Conservation (phyloP, 2,329 filamentous ascomycete species). For the Epicoccum sorghinum region DNA sequence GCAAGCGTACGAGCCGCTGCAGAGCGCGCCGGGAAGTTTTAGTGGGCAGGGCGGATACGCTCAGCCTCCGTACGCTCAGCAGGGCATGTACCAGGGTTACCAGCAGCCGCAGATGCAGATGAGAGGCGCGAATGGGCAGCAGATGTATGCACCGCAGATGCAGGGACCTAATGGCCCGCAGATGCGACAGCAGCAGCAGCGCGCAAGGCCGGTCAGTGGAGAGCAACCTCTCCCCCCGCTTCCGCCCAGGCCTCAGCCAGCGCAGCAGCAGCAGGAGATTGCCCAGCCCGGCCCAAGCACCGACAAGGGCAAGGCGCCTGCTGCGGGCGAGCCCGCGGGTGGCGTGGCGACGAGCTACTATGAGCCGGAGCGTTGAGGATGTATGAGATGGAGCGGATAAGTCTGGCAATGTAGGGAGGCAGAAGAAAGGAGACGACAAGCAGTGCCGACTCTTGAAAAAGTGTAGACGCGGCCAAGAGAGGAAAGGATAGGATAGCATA, state of each 20-base stretch:
- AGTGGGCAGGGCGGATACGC: background rate
- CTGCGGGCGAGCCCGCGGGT: background rate
- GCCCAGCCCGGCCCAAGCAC: background rate
- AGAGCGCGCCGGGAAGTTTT: background rate
- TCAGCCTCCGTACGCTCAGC: background rate
- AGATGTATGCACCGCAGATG: background rate
- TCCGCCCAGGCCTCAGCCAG: background rate
- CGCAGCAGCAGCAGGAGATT: background rate
- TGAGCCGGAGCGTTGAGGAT: conserved; percentile 5
- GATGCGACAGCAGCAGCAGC: background rate
- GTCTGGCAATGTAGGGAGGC: no score
- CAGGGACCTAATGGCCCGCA: background rate
- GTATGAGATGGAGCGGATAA: no score
- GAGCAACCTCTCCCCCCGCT: conserved; percentile 4
- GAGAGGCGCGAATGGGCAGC: no score
- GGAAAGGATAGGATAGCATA: no score
- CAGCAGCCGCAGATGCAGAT: background rate
- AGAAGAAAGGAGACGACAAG: no score
- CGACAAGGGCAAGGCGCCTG: conserved; percentile 5
- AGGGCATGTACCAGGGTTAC: background rate
- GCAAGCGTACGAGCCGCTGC: conserved; percentile 1
- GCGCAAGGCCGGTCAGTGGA: background rate
- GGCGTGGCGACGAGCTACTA: conserved; percentile 9
- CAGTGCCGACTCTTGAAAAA: no score
- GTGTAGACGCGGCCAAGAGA: no score